A percentile compares a stretch with the other conserved stretches of the same genome.
phyloP scores from a whole-genome alignment of 495 filamentous ascomycete species.

The Penicillium atrosanguineum region DNA sequence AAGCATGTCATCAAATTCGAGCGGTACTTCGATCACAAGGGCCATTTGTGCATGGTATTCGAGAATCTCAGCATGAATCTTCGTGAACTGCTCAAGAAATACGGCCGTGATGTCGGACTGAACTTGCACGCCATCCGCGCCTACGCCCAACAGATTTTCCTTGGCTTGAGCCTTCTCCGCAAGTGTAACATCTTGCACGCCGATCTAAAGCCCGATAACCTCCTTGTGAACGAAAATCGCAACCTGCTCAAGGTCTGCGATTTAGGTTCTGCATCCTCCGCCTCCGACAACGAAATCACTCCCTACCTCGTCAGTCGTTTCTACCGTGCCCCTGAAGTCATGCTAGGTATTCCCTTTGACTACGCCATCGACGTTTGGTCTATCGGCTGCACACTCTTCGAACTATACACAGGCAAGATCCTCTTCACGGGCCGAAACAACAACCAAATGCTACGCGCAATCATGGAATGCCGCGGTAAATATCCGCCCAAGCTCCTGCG shows the following conservation, averaged over 20 bases:
- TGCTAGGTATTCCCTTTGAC: conserved; percentile 91
- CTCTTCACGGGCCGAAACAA: conserved; percentile 93
- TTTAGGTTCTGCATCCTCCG: conserved; percentile 87
- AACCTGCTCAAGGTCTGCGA: conserved; percentile 93
- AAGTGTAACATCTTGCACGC: conserved; percentile 93
- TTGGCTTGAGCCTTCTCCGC: conserved; percentile 77
- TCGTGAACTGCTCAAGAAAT: conserved; percentile 93
- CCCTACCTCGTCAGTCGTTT: conserved; percentile 95
- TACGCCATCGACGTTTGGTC: conserved; percentile 97
- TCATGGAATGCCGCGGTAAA: conserved; percentile 95
- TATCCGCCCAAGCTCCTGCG: conserved; percentile 83
- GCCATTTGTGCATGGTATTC: conserved; percentile 93
- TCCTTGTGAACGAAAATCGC: conserved; percentile 82
- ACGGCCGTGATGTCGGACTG: conserved; percentile 89
- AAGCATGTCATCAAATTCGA: conserved; percentile 89
- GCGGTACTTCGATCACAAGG: conserved; percentile 87
- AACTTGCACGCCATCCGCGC: conserved; percentile 80
- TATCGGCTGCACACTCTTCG: conserved; percentile 93
- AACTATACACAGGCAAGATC: conserved; percentile 96
- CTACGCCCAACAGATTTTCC: conserved; percentile 93
- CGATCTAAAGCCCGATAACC: conserved; percentile 96
- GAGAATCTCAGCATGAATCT: conserved; percentile 92
- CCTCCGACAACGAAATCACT: conserved; percentile 84
- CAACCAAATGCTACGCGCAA: conserved; percentile 93
- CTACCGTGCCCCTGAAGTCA: conserved; percentile 95